Conservation (phyloP, 768 basidiomycete species). For the Lactarius quietus region DNA sequence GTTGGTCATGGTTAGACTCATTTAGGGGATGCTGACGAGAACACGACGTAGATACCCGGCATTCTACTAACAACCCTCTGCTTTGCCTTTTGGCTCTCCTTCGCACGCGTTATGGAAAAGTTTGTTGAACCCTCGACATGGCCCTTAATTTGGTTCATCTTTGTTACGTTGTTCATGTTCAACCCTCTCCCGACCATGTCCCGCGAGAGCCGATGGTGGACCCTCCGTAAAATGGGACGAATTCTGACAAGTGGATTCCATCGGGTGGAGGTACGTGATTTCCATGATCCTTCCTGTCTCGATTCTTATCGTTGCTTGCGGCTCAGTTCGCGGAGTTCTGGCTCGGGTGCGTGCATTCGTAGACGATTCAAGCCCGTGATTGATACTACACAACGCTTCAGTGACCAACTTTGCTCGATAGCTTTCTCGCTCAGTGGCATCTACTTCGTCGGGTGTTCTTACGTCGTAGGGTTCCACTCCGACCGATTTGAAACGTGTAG, state of each 20-base stretch:
- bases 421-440: constrained; percentile 70
- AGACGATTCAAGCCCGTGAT: background rate
- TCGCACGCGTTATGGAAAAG: constrained; percentile 54
- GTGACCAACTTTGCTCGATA: constrained; percentile 82
- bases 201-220: constrained; percentile 74
- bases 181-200: constrained; percentile 72
- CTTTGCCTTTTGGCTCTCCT: constrained; percentile 84
- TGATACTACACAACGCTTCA: constrained; percentile 30
- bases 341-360: constrained; percentile 59
- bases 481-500: constrained; percentile 49
- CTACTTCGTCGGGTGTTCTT: constrained; percentile 72
- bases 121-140: constrained; percentile 65
- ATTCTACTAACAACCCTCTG: constrained; percentile 70
- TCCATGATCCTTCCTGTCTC: background rate
- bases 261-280: constrained; percentile 62
- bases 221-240: constrained; percentile 58
- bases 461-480: constrained; percentile 50
- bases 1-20: constrained; percentile 33
- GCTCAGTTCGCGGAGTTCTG: constrained; percentile 81
- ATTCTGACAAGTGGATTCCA: constrained; percentile 66
- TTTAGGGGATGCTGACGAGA: background rate
- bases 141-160: constrained; percentile 78
- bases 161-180: constrained; percentile 55
- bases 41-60: constrained; percentile 62
- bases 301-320: background rate